phyloP scores from a whole-genome alignment of 2,329 filamentous ascomycete species.

The Pseudocercospora musae region DNA sequence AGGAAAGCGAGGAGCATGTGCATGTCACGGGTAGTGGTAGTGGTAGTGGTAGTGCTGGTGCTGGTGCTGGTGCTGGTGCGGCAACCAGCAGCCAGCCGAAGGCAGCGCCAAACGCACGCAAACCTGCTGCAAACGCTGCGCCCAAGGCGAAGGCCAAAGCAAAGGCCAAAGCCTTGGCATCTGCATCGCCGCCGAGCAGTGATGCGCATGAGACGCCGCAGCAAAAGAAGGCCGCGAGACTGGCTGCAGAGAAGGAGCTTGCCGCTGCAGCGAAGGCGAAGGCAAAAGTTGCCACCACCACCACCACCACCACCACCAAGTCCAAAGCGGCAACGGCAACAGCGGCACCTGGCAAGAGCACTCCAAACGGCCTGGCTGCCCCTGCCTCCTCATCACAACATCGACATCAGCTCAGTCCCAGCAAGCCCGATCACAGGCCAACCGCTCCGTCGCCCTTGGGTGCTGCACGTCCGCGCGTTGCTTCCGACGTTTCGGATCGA shows the following conservation, averaged over 20 bases:
- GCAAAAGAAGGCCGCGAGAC: constrained; percentile 14
- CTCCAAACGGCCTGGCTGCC: constrained; percentile 27
- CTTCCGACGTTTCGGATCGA: constrained; percentile 50
- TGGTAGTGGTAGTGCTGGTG: too few relatives aligned
- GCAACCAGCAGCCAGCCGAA: constrained; percentile 23
- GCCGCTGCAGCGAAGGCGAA: constrained; percentile 1
- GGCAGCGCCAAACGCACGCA: constrained; percentile 14
- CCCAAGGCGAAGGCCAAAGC: constrained; percentile 21
- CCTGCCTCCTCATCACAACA: constrained; percentile 27
- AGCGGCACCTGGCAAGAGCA: constrained; percentile 25
- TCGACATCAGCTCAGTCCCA: constrained; percentile 39
- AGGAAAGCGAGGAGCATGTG: constrained; percentile 40
- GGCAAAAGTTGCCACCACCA: not conserved
- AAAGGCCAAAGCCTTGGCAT: not conserved
- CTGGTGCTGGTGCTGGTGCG: too few relatives aligned
- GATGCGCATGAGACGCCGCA: constrained; percentile 25
- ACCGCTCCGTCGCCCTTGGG: constrained; percentile 61
- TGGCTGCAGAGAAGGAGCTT: constrained; percentile 12
- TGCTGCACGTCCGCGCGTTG: constrained; percentile 59
- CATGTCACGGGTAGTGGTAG: constrained; percentile 30
- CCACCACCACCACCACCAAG: not conserved
- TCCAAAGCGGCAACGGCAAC: constrained; percentile 2
- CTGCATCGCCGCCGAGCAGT: constrained; percentile 23
- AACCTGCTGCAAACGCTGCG: constrained; percentile 14
- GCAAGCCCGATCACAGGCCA: constrained; percentile 50